Evolutionary conservation across 169 alveolate species (phyloP), one percentile per base, ranked within the genome.

Genomic region (Plasmodium inui): DNA sequence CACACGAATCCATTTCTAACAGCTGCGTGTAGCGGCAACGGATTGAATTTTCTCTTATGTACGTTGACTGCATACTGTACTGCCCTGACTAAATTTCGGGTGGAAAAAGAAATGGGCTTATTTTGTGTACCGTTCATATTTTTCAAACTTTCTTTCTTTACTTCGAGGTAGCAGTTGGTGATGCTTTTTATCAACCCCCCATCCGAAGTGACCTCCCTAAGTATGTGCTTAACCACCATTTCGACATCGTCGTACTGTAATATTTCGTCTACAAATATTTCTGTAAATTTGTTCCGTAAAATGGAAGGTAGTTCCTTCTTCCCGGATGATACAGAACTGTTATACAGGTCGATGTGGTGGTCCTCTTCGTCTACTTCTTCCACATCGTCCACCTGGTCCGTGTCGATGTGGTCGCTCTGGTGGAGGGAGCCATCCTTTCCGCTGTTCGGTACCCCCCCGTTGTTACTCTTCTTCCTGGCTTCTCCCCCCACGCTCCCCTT

Each of bases 221-320:
- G 92, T 70, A 95, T 74, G 34, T 92, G 61, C 50, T 82, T 92
- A 0, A 96, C 96, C 10, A 96, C 94, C 61, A 92, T 82, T 82
- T 94, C 84, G 10, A 96, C 83, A 79, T 95, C 98, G 12, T 96
- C 97, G 26, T 81, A 76, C 26, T 89, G 92, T 78, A 70, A 81
- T 70, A 98, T 96, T 92, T 98, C 99, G 89, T 99, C 99, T 0
- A 99, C 99, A 94, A 96, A 98, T 71, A 99, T 96, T 95, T 99
- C 99, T 17, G 99, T 99, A 93, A 99, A 98, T 71, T 98, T 97
- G 57, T 97, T 96, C 72, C 99, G 97, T 61, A 99, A 96, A 78
- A 97, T 98, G 14, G 96, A 91, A 3, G 99, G 99, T 22, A 99
- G 96, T 93, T 99, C 99, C 96, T 99, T 98, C 97, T 99, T 99